Evolutionary conservation across 116 monocot species (phyloP), one percentile per base, ranked within the genome.

Genomic region (Trichopus zeylanicus): DNA sequence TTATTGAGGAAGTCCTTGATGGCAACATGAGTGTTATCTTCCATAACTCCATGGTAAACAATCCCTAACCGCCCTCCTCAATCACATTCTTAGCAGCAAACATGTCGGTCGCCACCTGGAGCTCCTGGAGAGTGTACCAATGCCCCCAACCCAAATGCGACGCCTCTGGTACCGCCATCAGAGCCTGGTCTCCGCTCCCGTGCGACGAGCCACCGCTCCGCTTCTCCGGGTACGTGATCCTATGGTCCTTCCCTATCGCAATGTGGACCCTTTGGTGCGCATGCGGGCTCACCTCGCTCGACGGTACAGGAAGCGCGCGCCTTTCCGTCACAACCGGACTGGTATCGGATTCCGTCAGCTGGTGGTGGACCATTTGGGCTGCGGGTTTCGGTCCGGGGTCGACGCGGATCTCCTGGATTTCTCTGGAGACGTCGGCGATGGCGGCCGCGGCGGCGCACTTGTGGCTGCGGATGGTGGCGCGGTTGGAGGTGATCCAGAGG

Each of bases 61-160:
- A 92, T 88, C 39, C 92, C 49, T 92, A 92, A 10, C 88, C 92
- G 23, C 88, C 92, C 62, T 92, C 81, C 31, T 88, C 92, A 48
- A 92, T 81, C 55, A 92, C 88, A 67, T 92, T 88, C 58, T 84
- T 78, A 47, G 88, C 73, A 11, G 79, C 46, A 68, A 91, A 91
- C 65, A 66, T 67, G 30, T 67, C 55, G 5, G 91, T 91, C 29
- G 86, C 85, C 2, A 29, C 59, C 69, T 92, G 81, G 25, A 92
- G 81, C 84, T 92, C 92, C 29, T 79, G 63, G 42, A 92, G 71
- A 30, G 88, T 88, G 84, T 78, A 92, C 92, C 88, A 88, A 53
- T 92, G 87, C 6, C 88, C 92, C 83, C 80, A 91, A 2, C 86
- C 91, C 38, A 91, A 57, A 31, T 86, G 85, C 8, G 91, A 91